Percentiles rank a stretch among this genome's conserved stretches.
Conservation (phyloP, 2,329 filamentous ascomycete genomes). For the Aspergillus oerlinghausenensis region DNA sequence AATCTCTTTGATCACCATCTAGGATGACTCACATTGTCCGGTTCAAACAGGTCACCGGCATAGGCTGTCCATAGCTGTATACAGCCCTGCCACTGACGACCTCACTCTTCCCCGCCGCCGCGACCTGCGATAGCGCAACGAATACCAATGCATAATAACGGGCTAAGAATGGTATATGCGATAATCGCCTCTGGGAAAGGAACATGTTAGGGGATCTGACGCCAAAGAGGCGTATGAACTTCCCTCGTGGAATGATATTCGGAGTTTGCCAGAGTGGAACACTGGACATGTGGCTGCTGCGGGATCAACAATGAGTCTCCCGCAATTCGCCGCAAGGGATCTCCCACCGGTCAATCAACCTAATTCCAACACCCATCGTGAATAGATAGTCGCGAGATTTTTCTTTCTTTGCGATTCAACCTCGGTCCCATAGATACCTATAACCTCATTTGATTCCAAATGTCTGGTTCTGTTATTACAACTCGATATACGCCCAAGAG, state of each 20-base stretch:
- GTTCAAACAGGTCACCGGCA: conserved; percentile 69
- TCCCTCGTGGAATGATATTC: background rate
- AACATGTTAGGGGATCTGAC: conserved; percentile 7
- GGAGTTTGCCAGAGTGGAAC: background rate
- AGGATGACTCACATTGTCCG: conserved; percentile 59
- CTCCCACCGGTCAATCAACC: background rate
- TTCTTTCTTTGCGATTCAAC: background rate
- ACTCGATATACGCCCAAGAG: background rate
- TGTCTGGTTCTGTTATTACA: background rate
- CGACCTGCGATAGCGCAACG: conserved; percentile 16
- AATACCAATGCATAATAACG: conserved; percentile 13
- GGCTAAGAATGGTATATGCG: background rate
- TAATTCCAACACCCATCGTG: background rate
- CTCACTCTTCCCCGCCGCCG: conserved; percentile 20
- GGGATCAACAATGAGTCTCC: background rate
- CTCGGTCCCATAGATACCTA: background rate
- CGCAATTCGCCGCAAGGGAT: background rate
- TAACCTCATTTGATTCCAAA: background rate
- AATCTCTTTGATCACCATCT: background rate
- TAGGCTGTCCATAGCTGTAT: conserved; percentile 55
- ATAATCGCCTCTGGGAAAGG: conserved; percentile 1
- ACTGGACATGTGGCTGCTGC: background rate
- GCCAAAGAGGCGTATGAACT: conserved; percentile 2
- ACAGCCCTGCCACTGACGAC: conserved; percentile 21
- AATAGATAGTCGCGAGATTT: background rate